These are phyloP conservation scores for Acanthamoeba culbertsoni DNA, from an alignment of 208 protist species.

Conservation along the genomic window DNA sequence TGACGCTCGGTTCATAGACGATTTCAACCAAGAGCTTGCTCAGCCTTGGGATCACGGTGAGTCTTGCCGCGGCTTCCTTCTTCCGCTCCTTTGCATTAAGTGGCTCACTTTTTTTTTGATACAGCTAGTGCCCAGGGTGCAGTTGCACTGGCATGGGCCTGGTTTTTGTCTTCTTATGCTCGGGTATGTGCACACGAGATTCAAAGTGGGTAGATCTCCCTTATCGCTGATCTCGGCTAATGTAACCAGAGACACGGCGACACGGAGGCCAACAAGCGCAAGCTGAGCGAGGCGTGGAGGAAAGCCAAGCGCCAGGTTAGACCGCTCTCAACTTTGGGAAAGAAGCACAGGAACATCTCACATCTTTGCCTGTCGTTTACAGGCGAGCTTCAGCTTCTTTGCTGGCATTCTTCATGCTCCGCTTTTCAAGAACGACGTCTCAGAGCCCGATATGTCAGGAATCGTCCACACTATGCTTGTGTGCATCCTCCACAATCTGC, in stretches of 20 bases:
- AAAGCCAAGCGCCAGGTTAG: slow-evolving; percentile 35
- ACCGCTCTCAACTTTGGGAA: too few relatives aligned
- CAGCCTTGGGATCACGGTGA: background rate
- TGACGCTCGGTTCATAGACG: background rate
- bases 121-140: background rate
- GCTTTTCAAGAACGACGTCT: background rate
- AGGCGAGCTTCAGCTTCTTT: slow-evolving; percentile 47
- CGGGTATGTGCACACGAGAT: background rate
- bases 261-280: slow-evolving; percentile 1
- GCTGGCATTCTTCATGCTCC: background rate
- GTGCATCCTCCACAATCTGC: background rate
- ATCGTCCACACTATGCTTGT: slow-evolving; percentile 11
- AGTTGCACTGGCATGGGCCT: background rate
- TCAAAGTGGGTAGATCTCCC: background rate
- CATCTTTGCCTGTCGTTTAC: background rate
- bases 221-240: background rate
- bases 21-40: background rate
- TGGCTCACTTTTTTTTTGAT: background rate
- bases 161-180: background rate
- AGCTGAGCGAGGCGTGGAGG: background rate
- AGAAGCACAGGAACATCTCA: too few relatives aligned
- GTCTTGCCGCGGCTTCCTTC: background rate
- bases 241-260: background rate
- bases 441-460: background rate
- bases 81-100: background rate